Conservation (phyloP, 2,329 filamentous ascomycete genomes). For the Emericellopsis atlantica region DNA sequence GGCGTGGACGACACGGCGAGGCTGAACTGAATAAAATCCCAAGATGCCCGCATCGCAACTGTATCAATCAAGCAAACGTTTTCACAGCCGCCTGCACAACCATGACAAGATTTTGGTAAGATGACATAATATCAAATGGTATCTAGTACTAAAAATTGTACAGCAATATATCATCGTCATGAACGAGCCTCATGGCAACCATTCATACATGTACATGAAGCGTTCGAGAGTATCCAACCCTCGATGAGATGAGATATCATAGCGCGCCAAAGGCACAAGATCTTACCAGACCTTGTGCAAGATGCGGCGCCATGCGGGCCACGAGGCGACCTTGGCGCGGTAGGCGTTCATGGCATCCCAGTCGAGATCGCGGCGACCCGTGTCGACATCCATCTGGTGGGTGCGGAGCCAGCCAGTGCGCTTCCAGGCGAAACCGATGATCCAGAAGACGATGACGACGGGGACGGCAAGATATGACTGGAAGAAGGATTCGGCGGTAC, state of each 20-base stretch:
- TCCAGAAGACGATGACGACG: slow-evolving; percentile 43
- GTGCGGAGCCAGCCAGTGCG: slow-evolving; percentile 44
- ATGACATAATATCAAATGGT: slow-evolving; percentile 2
- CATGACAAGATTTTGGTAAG: too few species aligned
- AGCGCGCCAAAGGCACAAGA: neutral
- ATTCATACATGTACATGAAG: neutral
- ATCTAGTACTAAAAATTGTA: slow-evolving; percentile 3
- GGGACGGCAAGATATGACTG: slow-evolving; percentile 39
- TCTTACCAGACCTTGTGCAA: slow-evolving; percentile 24
- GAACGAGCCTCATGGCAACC: neutral
- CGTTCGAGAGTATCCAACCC: neutral
- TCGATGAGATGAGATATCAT: neutral
- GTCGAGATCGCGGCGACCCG: slow-evolving; percentile 51
- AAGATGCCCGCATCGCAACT: too few species aligned
- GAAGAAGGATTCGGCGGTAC: slow-evolving; percentile 39
- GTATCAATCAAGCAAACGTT: too few species aligned
- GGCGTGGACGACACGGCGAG: too few species aligned
- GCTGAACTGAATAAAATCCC: too few species aligned
- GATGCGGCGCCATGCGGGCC: slow-evolving; percentile 36
- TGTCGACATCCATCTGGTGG: slow-evolving; percentile 54
- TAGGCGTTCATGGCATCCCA: slow-evolving; percentile 50
- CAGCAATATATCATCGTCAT: slow-evolving; percentile 1
- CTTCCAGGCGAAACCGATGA: slow-evolving; percentile 53
- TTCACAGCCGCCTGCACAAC: too few species aligned
- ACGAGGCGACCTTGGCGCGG: slow-evolving; percentile 32